phyloP scores from a whole-genome alignment of 83 land plant species.

The Diphasiastrum complanatum region DNA sequence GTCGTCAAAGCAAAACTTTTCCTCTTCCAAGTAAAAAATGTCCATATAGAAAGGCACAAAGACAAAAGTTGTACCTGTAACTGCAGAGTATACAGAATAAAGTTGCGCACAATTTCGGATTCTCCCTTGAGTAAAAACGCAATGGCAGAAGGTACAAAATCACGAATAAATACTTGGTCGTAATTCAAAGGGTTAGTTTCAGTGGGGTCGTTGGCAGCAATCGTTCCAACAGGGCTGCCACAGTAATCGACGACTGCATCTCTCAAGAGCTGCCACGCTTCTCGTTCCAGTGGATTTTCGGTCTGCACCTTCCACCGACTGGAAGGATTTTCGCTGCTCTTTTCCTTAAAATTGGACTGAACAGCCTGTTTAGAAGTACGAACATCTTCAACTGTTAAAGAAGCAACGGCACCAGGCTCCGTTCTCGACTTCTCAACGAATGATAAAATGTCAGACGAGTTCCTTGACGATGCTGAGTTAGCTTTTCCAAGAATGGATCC shows the following conservation, averaged over 20 bases:
- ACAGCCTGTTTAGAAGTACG: too few relatives aligned
- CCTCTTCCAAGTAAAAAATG: too few relatives aligned
- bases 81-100: conserved; percentile 80
- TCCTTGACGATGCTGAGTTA: too few relatives aligned
- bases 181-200: conserved; percentile 61
- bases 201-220: conserved; percentile 81
- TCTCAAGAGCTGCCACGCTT: conserved; percentile 70
- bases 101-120: conserved; percentile 80
- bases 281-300: conserved; percentile 55
- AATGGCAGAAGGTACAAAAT: conserved; percentile 87
- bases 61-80: conserved; percentile 61
- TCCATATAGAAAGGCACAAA: too few relatives aligned
- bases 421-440: too few relatives aligned
- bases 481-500: too few relatives aligned
- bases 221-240: conserved; percentile 78
- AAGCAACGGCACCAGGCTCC: too few relatives aligned
- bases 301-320: conserved; percentile 21
- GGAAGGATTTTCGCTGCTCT: too few relatives aligned
- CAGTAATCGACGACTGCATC: conserved; percentile 75
- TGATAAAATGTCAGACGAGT: too few relatives aligned
- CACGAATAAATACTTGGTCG: conserved; percentile 95
- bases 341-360: too few relatives aligned
- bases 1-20: too few relatives aligned
- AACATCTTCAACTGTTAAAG: too few relatives aligned
- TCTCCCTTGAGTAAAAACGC: conserved; percentile 95